Evolutionary conservation across 306 rosid genomes (phyloP), one percentile per base, ranked within the genome.

Genomic region (Vigna angularis): DNA sequence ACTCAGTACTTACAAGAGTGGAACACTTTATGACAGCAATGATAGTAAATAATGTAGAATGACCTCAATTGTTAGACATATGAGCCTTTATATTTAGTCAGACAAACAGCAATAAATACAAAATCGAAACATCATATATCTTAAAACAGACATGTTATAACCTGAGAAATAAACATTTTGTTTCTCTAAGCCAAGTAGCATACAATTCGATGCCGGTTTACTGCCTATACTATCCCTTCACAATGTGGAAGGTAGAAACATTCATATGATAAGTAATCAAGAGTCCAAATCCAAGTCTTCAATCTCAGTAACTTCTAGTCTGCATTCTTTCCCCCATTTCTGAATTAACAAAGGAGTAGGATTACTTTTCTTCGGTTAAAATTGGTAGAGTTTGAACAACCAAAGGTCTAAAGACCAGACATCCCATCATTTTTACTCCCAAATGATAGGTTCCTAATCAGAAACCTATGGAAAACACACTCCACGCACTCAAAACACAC

Each of bases 21-120:
- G 2, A 7, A 38, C 44, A 38, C 22, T 38, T 47, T 38, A 28
- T 36, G 42, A 77, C 45, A 67, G 26, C 45, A 58, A 38, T 73
- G 16, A 59, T 30, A 73, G 75, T 57, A 83, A 66, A 57, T 6
- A 78, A 9, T 26, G 40, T 26, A 79, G 52, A 56, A 45, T 28
- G 18, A 34, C 57, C 30, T 52, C 68, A 18, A 61, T 73, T 57
- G 45, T 24, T 56, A 5, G 24, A 47, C 12, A 65, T 14, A 72
- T 52, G 58, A 78, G 30, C 28, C 32, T 40, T 51, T 34, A 40
- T 17, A 50, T 17, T 28, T 26, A 34, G 38, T 34, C 38, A 34
- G 58, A 24, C 51, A 36, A 45, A 47, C 68, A 56, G 36, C 59
- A 42, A 70, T 34, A 52, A 76, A 48, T 34, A 7, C 51, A 9